Percentiles rank a stretch among this genome's conserved stretches.
Conservation (phyloP, 2,329 filamentous ascomycete genomes). For the Xylariales sp. region DNA sequence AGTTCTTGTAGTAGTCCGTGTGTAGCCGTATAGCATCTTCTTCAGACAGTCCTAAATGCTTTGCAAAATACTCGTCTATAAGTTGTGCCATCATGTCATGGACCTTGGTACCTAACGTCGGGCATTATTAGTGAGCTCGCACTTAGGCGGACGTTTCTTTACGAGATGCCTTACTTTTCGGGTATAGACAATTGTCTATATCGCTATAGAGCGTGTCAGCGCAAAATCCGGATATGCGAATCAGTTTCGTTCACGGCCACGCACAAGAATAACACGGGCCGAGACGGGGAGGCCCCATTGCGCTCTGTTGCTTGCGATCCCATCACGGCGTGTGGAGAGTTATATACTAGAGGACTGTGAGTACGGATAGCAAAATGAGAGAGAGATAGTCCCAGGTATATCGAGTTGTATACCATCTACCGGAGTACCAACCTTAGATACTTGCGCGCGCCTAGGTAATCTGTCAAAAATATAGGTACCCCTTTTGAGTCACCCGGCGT, state of each 20-base stretch:
- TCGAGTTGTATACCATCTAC: too few relatives aligned
- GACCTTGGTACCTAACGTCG: conserved; percentile 73
- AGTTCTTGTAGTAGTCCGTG: conserved; percentile 92
- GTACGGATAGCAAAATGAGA: not conserved
- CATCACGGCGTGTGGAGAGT: conserved; percentile 40
- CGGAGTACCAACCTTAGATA: too few relatives aligned
- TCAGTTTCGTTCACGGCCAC: conserved; percentile 28
- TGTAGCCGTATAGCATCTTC: conserved; percentile 89
- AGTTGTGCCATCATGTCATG: conserved; percentile 88
- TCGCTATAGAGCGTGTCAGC: conserved; percentile 76
- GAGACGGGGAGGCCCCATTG: conserved; percentile 42
- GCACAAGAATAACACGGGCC: conserved; percentile 60
- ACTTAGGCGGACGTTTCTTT: not conserved
- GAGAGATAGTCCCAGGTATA: too few relatives aligned
- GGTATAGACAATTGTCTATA: conserved; percentile 98
- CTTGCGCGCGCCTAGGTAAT: too few relatives aligned
- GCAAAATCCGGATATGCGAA: not conserved
- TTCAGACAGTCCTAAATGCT: conserved; percentile 77
- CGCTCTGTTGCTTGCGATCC: conserved; percentile 42
- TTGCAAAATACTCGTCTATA: conserved; percentile 73
- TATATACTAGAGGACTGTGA: not conserved
- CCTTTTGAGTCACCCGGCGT: conserved; percentile 40
- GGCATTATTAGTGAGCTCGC: conserved; percentile 34
- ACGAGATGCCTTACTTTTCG: conserved; percentile 72
- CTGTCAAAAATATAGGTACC: too few relatives aligned